phyloP scores from a whole-genome alignment of 2,329 filamentous ascomycete species.

The Penicillium sp. region DNA sequence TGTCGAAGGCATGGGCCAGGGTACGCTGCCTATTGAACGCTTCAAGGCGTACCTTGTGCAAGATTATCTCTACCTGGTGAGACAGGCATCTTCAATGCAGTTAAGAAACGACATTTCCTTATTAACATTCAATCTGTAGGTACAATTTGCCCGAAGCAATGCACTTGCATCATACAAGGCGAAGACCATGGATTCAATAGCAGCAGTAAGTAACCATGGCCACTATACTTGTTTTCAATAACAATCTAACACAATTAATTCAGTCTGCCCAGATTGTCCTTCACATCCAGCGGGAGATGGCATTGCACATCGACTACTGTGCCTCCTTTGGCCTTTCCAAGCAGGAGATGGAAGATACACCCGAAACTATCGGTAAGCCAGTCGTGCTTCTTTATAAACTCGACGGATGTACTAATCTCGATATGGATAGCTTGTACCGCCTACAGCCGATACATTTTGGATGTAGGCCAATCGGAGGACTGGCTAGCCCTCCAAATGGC shows the following conservation, averaged over 20 bases:
- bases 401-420: background rate
- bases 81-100: conserved; percentile 19
- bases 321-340: conserved; percentile 72
- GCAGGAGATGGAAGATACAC: conserved; percentile 67
- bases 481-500: conserved; percentile 84
- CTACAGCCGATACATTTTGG: conserved; percentile 82
- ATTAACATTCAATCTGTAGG: conserved; percentile 44
- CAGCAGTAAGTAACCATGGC: conserved; percentile 54
- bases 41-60: conserved; percentile 91
- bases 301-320: conserved; percentile 80
- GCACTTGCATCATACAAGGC: conserved; percentile 83
- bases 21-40: conserved; percentile 68
- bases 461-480: conserved; percentile 82
- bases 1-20: conserved; percentile 71
- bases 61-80: conserved; percentile 83
- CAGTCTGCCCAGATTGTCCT: conserved; percentile 68
- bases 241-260: background rate
- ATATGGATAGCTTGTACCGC: conserved; percentile 64
- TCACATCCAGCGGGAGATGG: conserved; percentile 76
- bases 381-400: background rate
- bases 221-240: background rate
- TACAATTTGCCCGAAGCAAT: conserved; percentile 84
- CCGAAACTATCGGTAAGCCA: conserved; percentile 67
- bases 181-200: conserved; percentile 69
- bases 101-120: background rate